These are phyloP conservation scores for Coprinopsis cinerea DNA, from an alignment of 768 basidiomycete species.

Conservation along the genomic window DNA sequence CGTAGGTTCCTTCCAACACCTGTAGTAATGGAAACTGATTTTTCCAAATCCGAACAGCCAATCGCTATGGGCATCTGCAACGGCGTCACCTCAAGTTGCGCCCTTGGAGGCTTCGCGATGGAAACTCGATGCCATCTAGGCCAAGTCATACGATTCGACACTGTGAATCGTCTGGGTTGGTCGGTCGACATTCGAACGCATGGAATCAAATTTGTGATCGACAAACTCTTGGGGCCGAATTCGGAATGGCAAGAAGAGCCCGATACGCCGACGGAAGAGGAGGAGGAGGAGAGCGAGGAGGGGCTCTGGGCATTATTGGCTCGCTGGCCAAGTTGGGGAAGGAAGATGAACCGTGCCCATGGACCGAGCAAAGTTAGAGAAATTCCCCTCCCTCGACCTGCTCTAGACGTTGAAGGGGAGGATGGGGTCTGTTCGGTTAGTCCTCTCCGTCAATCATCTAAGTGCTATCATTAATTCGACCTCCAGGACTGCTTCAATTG, in stretches of 20 bases:
- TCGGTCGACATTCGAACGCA: constrained; percentile 69
- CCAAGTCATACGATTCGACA: constrained; percentile 77
- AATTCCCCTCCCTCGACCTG: constrained; percentile 30
- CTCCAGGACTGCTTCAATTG: constrained; percentile 67
- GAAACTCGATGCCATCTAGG: constrained; percentile 90
- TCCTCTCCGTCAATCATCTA: constrained; percentile 11
- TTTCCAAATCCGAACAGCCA: constrained; percentile 35
- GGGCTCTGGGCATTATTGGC: constrained; percentile 9
- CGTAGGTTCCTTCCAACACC: constrained; percentile 24
- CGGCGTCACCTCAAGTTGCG: constrained; percentile 51
- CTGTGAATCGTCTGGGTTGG: constrained; percentile 78
- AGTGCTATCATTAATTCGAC: constrained; percentile 1
- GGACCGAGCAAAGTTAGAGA: constrained; percentile 15
- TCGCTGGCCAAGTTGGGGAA: constrained; percentile 14
- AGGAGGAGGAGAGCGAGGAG: constrained; percentile 7
- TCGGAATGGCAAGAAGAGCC: constrained; percentile 22
- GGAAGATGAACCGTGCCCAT: constrained; percentile 7
- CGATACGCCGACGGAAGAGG: too few species aligned
- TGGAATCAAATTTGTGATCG: constrained; percentile 62
- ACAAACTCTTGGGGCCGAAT: constrained; percentile 26
- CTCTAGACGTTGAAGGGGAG: constrained; percentile 39
- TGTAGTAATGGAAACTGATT: constrained; percentile 2
- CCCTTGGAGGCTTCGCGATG: constrained; percentile 71
- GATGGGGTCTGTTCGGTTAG: constrained; percentile 57
- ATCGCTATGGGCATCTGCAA: constrained; percentile 83